Conservation (phyloP, 257 asterid species). For the Linderniella brevidens region DNA sequence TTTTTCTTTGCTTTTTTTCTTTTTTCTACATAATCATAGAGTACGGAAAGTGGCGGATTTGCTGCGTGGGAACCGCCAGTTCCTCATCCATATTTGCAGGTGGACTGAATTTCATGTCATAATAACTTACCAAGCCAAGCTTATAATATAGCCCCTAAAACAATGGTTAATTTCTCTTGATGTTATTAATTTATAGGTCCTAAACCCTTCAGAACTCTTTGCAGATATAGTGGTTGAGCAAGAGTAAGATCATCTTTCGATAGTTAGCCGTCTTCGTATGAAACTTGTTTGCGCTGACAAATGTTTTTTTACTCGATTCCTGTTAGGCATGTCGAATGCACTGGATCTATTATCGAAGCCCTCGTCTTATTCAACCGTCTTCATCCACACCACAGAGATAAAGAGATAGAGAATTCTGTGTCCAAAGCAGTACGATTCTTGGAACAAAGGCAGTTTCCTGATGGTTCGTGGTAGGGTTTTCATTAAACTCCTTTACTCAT, state of each 20-base stretch:
- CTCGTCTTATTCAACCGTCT: constrained; percentile 38
- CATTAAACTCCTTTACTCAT: neutral
- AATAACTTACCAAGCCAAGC: no score
- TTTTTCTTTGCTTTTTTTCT: no score
- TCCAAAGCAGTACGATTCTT: constrained; percentile 29
- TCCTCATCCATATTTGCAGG: constrained; percentile 57
- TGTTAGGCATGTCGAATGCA: constrained; percentile 49
- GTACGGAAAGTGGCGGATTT: constrained; percentile 20
- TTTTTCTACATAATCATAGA: no score
- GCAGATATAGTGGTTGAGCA: constrained; percentile 64
- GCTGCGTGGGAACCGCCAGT: constrained; percentile 48
- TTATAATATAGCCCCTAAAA: neutral
- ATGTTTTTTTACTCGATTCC: neutral
- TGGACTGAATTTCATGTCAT: constrained; percentile 4
- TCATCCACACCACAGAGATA: constrained; percentile 51
- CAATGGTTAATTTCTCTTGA: neutral
- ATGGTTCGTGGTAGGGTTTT: constrained; percentile 52
- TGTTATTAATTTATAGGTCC: constrained; percentile 15
- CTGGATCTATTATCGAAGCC: constrained; percentile 34
- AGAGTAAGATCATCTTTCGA: constrained; percentile 30
- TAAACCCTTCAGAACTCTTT: constrained; percentile 72
- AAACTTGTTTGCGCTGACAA: neutral
- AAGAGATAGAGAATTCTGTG: constrained; percentile 44
- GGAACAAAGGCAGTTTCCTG: constrained; percentile 39
- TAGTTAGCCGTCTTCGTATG: neutral